Conservation (phyloP, 495 filamentous ascomycete species). For the Penicillium argentinense region DNA sequence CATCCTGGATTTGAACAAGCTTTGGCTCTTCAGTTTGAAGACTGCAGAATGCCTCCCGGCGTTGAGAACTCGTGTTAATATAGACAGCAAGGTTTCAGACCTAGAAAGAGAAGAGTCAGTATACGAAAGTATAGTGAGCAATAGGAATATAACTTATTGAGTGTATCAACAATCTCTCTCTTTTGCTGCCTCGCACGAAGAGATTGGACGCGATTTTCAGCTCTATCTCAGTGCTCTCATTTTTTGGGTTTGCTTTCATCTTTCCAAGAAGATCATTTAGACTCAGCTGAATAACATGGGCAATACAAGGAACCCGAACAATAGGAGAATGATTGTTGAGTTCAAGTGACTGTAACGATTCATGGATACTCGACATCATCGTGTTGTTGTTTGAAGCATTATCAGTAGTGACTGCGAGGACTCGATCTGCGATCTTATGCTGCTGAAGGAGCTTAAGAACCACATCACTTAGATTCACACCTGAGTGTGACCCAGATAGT, state of each 20-base stretch:
- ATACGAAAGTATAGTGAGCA: too few species aligned
- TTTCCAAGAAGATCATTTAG: conserved; percentile 15
- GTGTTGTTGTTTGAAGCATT: conserved; percentile 12
- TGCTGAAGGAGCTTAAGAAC: conserved; percentile 12
- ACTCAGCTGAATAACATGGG: conserved; percentile 23
- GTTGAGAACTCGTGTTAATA: conserved; percentile 20
- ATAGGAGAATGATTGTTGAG: background rate
- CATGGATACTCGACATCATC: conserved; percentile 6
- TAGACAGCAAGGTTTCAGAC: conserved; percentile 13
- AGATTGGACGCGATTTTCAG: background rate
- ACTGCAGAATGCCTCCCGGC: conserved; percentile 5
- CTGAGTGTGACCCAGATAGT: conserved; percentile 7
- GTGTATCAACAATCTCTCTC: conserved; percentile 8
- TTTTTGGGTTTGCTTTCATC: conserved; percentile 14
- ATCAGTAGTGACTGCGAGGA: conserved; percentile 20
- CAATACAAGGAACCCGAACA: conserved; percentile 11
- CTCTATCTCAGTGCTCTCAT: conserved; percentile 6
- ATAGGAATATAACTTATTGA: too few species aligned
- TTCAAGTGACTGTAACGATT: conserved; percentile 1
- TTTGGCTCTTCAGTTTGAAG: too few species aligned
- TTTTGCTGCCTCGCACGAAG: conserved; percentile 2
- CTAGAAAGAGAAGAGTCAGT: too few species aligned
- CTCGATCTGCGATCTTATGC: conserved; percentile 7
- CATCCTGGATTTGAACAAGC: too few species aligned
- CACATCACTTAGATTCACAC: too few species aligned